Base-by-base conservation (phyloP, 345 rosid genomes). In the Trapa incisa region DNA sequence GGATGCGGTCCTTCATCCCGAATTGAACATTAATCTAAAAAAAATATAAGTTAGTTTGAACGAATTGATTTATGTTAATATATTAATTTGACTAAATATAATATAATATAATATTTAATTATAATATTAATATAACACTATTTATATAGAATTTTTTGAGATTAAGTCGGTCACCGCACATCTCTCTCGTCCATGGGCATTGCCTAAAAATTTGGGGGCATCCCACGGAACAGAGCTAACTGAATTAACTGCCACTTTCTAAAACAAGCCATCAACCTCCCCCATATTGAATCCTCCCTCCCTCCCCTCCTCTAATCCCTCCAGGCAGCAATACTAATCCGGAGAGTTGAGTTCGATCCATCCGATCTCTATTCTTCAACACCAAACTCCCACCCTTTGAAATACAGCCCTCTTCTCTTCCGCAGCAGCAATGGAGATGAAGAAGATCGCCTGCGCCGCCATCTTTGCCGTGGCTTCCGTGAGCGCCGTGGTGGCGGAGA, bases 401-500 rank as follows among this genome's bases (percentile, higher is more conserved):
- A 22, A 22, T 0, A 22, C 29, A 22, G 29, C 29, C 29, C 29
- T 22, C 29, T 22, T 4, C 8, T 42, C 45, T 42, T 42, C 45
- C 5, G 8, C 45, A 42, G 45, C 78, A 79, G 72, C 78, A 77
- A 74, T 78, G 47, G 16, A 29, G 72, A 53, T 82, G 88, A 85
- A 84, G 83, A 86, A 83, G 82, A 71, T 77, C 47, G 87, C 84
- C 15, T 78, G 74, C 1, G 84, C 83, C 41, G 58, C 75, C 68
- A 70, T 83, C 72, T 75, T 79, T 63, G 84, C 78, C 32, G 84
- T 85, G 53, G 85, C 87, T 76, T 77, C 91, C 67, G 62, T 74
- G 73, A 74, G 79, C 54, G 73, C 80, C 15, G 85, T 80, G 65
- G 52, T 76, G 85, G 89, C 84, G 0, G 61, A 53, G 17, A 37